Conservation (phyloP, 192 early-diverging fungal genomes). For the Rhizophagus sp. region DNA sequence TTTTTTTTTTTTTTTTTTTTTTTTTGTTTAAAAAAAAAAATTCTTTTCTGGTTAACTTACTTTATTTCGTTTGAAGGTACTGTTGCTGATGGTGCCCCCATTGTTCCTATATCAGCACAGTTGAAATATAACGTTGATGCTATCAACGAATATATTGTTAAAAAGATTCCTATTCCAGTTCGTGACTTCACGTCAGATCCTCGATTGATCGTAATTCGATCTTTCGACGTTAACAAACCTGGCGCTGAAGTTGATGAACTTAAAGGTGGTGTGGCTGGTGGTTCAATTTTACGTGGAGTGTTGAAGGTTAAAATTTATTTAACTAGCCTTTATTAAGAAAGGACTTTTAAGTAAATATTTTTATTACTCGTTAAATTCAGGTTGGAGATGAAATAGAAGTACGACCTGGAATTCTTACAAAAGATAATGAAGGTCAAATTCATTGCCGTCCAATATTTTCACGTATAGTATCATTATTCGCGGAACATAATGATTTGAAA, state of each 20-base stretch:
- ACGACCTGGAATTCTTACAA: slow-evolving; percentile 90
- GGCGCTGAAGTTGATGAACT: slow-evolving; percentile 90
- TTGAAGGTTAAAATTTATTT: slow-evolving; percentile 49
- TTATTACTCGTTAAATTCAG: slow-evolving; percentile 34
- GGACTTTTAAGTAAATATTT: background rate
- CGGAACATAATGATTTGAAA: slow-evolving; percentile 88
- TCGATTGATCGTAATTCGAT: slow-evolving; percentile 95
- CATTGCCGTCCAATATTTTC: slow-evolving; percentile 86
- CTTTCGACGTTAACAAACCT: slow-evolving; percentile 99
- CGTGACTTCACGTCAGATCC: slow-evolving; percentile 92
- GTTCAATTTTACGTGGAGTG: slow-evolving; percentile 91
- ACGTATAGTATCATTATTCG: slow-evolving; percentile 81
- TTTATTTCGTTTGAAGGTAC: slow-evolving; percentile 49
- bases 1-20: too few relatives aligned
- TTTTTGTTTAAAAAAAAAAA: too few relatives aligned
- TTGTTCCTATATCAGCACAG: slow-evolving; percentile 98
- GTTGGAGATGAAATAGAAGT: slow-evolving; percentile 96
- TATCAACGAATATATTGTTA: slow-evolving; percentile 96
- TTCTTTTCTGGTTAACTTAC: background rate
- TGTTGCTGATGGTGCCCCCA: slow-evolving; percentile 91
- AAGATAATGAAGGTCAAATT: slow-evolving; percentile 83
- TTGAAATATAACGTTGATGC: slow-evolving; percentile 99
- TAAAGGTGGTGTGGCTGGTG: slow-evolving; percentile 98
- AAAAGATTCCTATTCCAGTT: slow-evolving; percentile 91
- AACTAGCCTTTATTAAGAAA: background rate